Evolutionary conservation across 106 monocot species (phyloP), one percentile per base, ranked within the genome.

Genomic region (Acorus gramineus): DNA sequence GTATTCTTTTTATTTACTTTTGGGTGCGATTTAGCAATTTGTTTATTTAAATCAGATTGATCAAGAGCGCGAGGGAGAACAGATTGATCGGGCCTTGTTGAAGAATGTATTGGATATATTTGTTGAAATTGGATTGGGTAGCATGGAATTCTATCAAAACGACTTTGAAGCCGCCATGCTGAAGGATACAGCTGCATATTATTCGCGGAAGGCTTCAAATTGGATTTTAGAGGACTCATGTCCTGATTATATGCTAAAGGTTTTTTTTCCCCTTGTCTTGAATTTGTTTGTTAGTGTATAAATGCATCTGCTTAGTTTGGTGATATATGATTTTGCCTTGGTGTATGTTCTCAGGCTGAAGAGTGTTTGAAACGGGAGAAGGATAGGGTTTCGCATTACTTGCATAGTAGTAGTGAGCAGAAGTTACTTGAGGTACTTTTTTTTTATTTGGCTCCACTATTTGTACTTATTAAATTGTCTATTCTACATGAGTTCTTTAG

Each of bases 301-400:
- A 28, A 28, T 28, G 28, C 28, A 28, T 28, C 28, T 28, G 28
- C 28, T 28, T 28, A 28, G 28, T 28, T 28, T 28, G 28, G 28
- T 28, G 28, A 28, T 28, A 28, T 28, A 28, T 28, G 28, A 28
- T 28, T 28, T 28, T 28, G 28, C 0, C 28, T 28, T 28, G 28
- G 28, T 28, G 28, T 28, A 28, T 28, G 28, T 45, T 68, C 69
- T 47, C 62, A 93, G 93, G 85, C 83, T 53, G 93, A 93, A 70
- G 89, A 93, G 51, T 93, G 85, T 65, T 71, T 93, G 61, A 81
- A 77, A 68, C 59, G 83, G 64, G 93, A 93, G 67, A 93, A 83
- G 47, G 81, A 81, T n/a, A 85, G 93, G 66, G 93, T 89, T 75
- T 50, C 69, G 46, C 78, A 93, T 77, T 93, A 93, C 69, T 65